phyloP scores from a whole-genome alignment of 108 stramenopile genomes.

The Fistulifera solaris region DNA sequence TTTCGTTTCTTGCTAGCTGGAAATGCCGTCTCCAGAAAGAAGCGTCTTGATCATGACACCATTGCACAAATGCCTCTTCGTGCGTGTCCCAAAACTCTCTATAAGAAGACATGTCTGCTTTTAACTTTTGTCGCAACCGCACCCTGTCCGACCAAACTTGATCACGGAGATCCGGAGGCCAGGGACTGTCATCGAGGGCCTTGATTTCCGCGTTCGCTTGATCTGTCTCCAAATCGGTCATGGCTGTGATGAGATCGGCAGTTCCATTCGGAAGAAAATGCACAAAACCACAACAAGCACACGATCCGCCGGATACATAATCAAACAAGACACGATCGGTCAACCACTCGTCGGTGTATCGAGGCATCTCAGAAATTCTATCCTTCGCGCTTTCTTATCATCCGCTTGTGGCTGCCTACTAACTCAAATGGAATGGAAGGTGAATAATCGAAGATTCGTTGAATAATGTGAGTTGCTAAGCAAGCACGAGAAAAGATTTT shows the following conservation, averaged over 20 bases:
- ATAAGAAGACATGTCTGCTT: slow-evolving; percentile 62
- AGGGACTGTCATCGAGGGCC: slow-evolving; percentile 49
- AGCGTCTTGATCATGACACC: slow-evolving; percentile 30
- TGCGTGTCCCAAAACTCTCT: slow-evolving; percentile 45
- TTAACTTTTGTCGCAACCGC: slow-evolving; percentile 64
- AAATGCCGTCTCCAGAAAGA: slow-evolving; percentile 28
- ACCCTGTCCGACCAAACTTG: slow-evolving; percentile 81
- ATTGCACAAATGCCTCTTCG: slow-evolving; percentile 16
- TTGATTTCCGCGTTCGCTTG: slow-evolving; percentile 50
- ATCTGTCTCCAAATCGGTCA: slow-evolving; percentile 82
- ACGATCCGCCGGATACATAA: slow-evolving; percentile 62
- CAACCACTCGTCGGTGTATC: slow-evolving; percentile 77
- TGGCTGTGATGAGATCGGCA: slow-evolving; percentile 54
- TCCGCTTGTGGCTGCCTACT: too few relatives aligned
- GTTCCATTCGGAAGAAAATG: slow-evolving; percentile 60
- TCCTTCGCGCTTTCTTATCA: too few relatives aligned
- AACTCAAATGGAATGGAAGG: too few relatives aligned
- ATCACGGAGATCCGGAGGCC: slow-evolving; percentile 57
- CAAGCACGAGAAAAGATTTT: too few relatives aligned
- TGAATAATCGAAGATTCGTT: too few relatives aligned
- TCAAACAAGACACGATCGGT: slow-evolving; percentile 78
- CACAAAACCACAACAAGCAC: slow-evolving; percentile 62
- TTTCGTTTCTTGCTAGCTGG: slow-evolving; percentile 57
- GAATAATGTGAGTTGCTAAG: too few relatives aligned
- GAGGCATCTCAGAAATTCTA: slow-evolving; percentile 41